phyloP scores from a whole-genome alignment of 371 early-diverging fungal species.

The Chytridiales sp. region DNA sequence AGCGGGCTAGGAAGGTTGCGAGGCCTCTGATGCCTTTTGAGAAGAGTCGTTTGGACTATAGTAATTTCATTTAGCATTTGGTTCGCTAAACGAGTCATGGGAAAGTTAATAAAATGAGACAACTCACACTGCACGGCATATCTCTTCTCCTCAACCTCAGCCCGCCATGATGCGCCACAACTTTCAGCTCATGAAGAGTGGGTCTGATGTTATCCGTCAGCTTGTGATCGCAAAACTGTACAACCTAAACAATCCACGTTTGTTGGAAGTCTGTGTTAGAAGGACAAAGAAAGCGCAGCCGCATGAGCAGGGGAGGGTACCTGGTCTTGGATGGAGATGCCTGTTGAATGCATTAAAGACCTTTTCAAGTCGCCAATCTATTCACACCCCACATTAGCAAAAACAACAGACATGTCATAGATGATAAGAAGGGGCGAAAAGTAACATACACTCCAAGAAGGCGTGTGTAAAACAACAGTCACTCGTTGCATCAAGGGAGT shows the following conservation, averaged over 20 bases:
- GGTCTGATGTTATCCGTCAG: slow-evolving; percentile 9
- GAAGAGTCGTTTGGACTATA: slow-evolving; percentile 13
- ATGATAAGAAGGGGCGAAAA: no score
- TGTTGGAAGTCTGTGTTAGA: background rate
- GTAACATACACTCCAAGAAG: no score
- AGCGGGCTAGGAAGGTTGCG: slow-evolving; percentile 10
- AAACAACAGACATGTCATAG: no score
- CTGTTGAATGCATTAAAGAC: background rate
- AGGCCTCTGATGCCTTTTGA: slow-evolving; percentile 8
- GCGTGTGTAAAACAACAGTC: no score
- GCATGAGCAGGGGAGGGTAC: background rate
- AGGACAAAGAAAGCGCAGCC: background rate
- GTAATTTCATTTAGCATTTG: background rate
- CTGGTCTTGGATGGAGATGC: no score
- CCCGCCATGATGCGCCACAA: slow-evolving; percentile 5
- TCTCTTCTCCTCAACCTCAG: background rate
- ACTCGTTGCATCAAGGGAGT: no score
- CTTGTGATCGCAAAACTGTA: slow-evolving; percentile 12
- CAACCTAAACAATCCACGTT: background rate
- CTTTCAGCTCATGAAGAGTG: background rate
- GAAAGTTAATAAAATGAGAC: background rate
- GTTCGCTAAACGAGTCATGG: background rate
- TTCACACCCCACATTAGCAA: no score
- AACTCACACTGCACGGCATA: slow-evolving; percentile 9
- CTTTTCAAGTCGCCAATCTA: slow-evolving; percentile 13